Base-by-base conservation (phyloP, 2,329 filamentous ascomycete species). In the Scedosporium minutisporum region DNA sequence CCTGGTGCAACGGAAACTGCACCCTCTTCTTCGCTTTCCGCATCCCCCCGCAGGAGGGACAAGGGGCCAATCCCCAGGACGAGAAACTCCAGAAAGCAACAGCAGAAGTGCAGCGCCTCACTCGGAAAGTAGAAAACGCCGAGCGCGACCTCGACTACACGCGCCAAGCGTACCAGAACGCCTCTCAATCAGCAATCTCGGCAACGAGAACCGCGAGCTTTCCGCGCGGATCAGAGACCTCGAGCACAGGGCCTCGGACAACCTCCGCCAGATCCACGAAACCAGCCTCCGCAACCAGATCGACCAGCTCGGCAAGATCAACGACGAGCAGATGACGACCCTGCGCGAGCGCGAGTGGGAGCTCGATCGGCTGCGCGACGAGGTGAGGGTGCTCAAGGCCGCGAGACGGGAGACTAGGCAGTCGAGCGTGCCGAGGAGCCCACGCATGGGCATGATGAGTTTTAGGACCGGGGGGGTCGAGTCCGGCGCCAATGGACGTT, bases 91-190 rank as follows among this genome's bases (percentile, higher is more conserved):
- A 70, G 25, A 64, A 64, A 6, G 57, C 67, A 3, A 64, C 67
- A 21, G 65, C 64, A 12, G 68, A 69, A 41, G 14, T 59, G 38
- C 25, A 65, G 29, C 74, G 72, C 51, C 67, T 80, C 7, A 75
- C 73, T 18, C 75, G 75, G 4, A 69, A 79, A 27, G 73, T 78
- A 16, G 71, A 74, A 58, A 69, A 74, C 14, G 72, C 80, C 3
- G 77, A 79, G 44, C 73, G 72, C 62, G 82, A 86, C 4, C 73
- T 80, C 27, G 82, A 85, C 1, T 90, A 86, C 67, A 74, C 79
- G 10, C 80, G 83, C 60, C 76, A 77, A 3, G 75, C 80, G 9
- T 90, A 89, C 67, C 86, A 88, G 67, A 76, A 81, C 23, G 80
- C 82, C 1, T 84, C 82, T 9, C 77, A 78, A 38, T 71, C 2